Percentiles rank a stretch among this genome's conserved stretches.
phyloP scores from a whole-genome alignment of 2,329 filamentous ascomycete species.

The Fusarium keratoplasticum region DNA sequence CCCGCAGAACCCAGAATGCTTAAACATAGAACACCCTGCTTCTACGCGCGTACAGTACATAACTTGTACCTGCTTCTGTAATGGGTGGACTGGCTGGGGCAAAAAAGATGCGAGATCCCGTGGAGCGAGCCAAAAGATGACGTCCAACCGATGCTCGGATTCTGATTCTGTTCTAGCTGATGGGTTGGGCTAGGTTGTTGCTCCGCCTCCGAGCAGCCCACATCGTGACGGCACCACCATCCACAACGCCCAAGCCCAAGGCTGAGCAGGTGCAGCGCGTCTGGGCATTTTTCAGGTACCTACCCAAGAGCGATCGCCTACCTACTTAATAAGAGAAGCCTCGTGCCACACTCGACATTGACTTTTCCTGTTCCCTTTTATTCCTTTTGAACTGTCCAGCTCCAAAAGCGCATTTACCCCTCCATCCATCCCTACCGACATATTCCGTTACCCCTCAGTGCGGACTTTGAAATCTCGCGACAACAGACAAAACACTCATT shows the following conservation, averaged over 20 bases:
- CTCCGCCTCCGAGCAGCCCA: constrained; percentile 34
- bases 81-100: not conserved
- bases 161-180: not conserved
- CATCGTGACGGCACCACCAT: constrained; percentile 31
- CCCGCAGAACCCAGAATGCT: not conserved
- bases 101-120: constrained; percentile 2
- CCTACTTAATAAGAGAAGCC: constrained; percentile 25
- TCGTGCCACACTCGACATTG: constrained; percentile 14
- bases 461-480: not conserved
- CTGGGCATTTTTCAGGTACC: constrained; percentile 10
- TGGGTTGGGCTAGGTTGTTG: not conserved
- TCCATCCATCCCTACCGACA: not conserved
- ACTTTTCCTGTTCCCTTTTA: constrained; percentile 10
- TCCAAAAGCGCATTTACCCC: constrained; percentile 5
- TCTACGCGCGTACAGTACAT: not conserved
- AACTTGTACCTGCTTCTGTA: not conserved
- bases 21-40: not conserved
- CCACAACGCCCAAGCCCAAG: constrained; percentile 34
- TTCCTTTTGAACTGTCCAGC: not conserved
- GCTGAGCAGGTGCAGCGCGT: constrained; percentile 30
- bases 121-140: constrained; percentile 24
- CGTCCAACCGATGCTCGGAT: constrained; percentile 25
- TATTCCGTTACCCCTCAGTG: constrained; percentile 18
- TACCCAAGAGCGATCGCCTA: not conserved
- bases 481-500: not conserved